A percentile compares a stretch with the other conserved stretches of the same genome.
Conservation (phyloP, 2,329 filamentous ascomycete genomes). For the Cytospora mali region DNA sequence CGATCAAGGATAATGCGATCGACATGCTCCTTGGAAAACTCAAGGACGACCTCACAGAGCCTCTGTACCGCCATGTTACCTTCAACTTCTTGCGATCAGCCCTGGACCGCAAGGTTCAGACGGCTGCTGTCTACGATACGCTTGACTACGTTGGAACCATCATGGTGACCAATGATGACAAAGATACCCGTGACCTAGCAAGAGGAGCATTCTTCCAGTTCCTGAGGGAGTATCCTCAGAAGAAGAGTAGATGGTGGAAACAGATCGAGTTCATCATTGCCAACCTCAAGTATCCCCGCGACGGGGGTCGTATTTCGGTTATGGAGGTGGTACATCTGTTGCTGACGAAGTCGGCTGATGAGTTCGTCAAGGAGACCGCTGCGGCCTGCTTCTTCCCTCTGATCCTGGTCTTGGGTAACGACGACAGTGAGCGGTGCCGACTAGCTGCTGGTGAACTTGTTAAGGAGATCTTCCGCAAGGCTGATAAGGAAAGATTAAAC, state of each 20-base stretch:
- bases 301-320: slow-evolving; percentile 86
- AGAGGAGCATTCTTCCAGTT: slow-evolving; percentile 93
- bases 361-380: slow-evolving; percentile 80
- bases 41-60: slow-evolving; percentile 88
- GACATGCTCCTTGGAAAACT: slow-evolving; percentile 81
- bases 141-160: slow-evolving; percentile 86
- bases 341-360: slow-evolving; percentile 81
- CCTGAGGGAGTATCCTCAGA: slow-evolving; percentile 90
- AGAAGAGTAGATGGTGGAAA: slow-evolving; percentile 83
- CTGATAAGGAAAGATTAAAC: slow-evolving; percentile 71
- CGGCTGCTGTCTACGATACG: slow-evolving; percentile 86
- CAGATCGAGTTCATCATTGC: slow-evolving; percentile 87
- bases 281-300: slow-evolving; percentile 87
- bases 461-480: slow-evolving; percentile 77
- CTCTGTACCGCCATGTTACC: slow-evolving; percentile 86
- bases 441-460: slow-evolving; percentile 79
- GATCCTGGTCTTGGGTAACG: slow-evolving; percentile 83
- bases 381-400: slow-evolving; percentile 83
- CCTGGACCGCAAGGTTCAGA: slow-evolving; percentile 81
- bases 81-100: slow-evolving; percentile 93
- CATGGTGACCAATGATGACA: slow-evolving; percentile 96
- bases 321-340: slow-evolving; percentile 89
- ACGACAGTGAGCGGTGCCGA: slow-evolving; percentile 83
- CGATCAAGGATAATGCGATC: slow-evolving; percentile 78
- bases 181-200: slow-evolving; percentile 82